A percentile compares a stretch with the other conserved stretches of the same genome.
These are phyloP conservation scores for Solanum ahanhuiri DNA, from an alignment of 257 asterid species.

Conservation along the genomic window DNA sequence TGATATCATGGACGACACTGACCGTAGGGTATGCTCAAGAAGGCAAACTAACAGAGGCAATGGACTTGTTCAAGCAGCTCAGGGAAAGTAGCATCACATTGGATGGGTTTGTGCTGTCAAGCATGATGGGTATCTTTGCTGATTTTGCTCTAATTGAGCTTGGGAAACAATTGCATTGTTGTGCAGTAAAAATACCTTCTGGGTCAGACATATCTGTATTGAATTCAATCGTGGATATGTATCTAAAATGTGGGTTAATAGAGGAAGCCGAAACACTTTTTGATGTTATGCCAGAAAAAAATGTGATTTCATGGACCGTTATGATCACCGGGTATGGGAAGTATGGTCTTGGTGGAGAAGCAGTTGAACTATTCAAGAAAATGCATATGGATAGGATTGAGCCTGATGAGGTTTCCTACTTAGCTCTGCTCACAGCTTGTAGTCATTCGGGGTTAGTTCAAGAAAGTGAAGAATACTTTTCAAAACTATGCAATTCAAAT, in stretches of 20 bases:
- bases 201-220: slow-evolving; percentile 31
- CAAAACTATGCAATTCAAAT: slow-evolving; percentile 25
- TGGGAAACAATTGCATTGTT: slow-evolving; percentile 56
- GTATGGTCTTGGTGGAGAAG: slow-evolving; percentile 44
- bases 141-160: slow-evolving; percentile 39
- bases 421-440: slow-evolving; percentile 56
- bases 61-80: slow-evolving; percentile 44
- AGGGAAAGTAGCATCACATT: slow-evolving; percentile 14
- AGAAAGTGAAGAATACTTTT: slow-evolving; percentile 38
- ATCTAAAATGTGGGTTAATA: slow-evolving; percentile 49
- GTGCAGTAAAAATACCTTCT: slow-evolving; percentile 26
- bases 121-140: slow-evolving; percentile 42
- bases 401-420: slow-evolving; percentile 47
- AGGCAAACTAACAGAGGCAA: slow-evolving; percentile 25
- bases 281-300: slow-evolving; percentile 21
- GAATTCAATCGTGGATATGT: slow-evolving; percentile 50
- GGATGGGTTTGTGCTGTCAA: slow-evolving; percentile 45
- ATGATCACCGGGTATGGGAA: slow-evolving; percentile 55
- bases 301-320: slow-evolving; percentile 43
- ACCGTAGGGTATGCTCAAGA: slow-evolving; percentile 40
- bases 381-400: slow-evolving; percentile 33
- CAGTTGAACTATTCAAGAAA: slow-evolving; percentile 34
- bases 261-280: slow-evolving; percentile 41
- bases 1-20: slow-evolving; percentile 41
- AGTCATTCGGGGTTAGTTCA: slow-evolving; percentile 57